These are phyloP conservation scores for Mycena vitilis DNA, from an alignment of 768 basidiomycete species.

Conservation along the genomic window DNA sequence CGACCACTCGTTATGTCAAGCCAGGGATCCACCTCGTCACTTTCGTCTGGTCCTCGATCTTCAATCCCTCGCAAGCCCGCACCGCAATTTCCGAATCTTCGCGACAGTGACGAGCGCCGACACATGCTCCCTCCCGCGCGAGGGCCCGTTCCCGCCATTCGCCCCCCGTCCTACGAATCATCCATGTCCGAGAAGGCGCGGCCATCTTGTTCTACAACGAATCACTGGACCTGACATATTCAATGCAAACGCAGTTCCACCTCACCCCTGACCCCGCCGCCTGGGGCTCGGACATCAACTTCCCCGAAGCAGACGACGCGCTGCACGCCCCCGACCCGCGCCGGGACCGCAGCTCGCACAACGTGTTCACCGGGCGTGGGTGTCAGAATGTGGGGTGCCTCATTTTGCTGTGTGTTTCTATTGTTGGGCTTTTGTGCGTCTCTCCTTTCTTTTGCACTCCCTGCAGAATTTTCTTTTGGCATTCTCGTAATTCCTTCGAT, in stretches of 20 bases:
- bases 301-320: conserved; percentile 64
- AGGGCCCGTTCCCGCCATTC: background rate
- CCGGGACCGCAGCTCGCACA: conserved; percentile 59
- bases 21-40: background rate
- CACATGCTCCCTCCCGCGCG: conserved; percentile 15
- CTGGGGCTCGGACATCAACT: conserved; percentile 52
- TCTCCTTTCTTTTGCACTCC: too few relatives aligned
- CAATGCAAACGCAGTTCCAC: conserved; percentile 58
- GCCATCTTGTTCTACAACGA: too few relatives aligned
- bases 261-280: conserved; percentile 59
- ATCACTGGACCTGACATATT: too few relatives aligned
- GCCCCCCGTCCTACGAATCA: conserved; percentile 10
- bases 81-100: background rate
- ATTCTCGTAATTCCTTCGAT: conserved; percentile 56
- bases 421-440: conserved; percentile 56
- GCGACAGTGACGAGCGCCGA: conserved; percentile 15
- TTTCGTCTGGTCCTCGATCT: background rate
- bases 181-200: conserved; percentile 22
- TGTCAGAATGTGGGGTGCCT: conserved; percentile 67
- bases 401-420: conserved; percentile 44
- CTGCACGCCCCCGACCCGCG: conserved; percentile 63
- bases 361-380: conserved; percentile 64
- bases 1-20: background rate
- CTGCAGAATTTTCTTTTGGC: too few relatives aligned
- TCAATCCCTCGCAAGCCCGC: conserved; percentile 12